Conservation (phyloP, 345 rosid genomes). For the Nasturtium officinale region DNA sequence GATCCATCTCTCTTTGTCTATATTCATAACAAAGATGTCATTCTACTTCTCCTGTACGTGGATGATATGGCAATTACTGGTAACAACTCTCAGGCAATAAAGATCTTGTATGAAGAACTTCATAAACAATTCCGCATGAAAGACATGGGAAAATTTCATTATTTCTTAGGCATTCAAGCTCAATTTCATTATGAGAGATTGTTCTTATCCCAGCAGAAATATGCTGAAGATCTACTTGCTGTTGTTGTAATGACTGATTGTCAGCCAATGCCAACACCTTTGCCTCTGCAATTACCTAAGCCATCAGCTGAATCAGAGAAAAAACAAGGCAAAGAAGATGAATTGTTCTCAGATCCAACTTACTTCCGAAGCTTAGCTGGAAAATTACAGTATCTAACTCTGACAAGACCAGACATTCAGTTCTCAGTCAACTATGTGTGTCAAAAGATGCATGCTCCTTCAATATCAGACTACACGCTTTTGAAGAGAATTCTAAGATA, state of each 20-base stretch:
- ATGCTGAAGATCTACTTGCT: background rate
- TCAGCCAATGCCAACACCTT: background rate
- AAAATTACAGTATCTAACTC: too few species aligned
- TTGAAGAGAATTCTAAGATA: too few species aligned
- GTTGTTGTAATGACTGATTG: background rate
- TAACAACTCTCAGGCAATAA: too few species aligned
- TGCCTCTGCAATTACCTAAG: background rate
- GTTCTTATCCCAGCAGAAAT: background rate
- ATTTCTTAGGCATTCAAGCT: background rate
- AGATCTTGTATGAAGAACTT: too few species aligned
- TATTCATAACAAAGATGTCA: background rate
- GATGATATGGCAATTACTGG: background rate
- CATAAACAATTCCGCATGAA: background rate
- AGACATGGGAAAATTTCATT: background rate
- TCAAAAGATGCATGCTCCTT: too few species aligned
- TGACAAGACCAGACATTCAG: too few species aligned
- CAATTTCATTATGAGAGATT: background rate
- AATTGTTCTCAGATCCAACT: too few species aligned
- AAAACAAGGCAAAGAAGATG: too few species aligned
- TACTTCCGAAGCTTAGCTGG: too few species aligned
- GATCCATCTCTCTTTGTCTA: background rate
- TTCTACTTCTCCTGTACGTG: accelerated
- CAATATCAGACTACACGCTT: too few species aligned
- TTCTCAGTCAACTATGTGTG: too few species aligned
- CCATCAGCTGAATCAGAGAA: too few species aligned